phyloP scores from a whole-genome alignment of 768 basidiomycete species.

The Dioszegia crocea region DNA sequence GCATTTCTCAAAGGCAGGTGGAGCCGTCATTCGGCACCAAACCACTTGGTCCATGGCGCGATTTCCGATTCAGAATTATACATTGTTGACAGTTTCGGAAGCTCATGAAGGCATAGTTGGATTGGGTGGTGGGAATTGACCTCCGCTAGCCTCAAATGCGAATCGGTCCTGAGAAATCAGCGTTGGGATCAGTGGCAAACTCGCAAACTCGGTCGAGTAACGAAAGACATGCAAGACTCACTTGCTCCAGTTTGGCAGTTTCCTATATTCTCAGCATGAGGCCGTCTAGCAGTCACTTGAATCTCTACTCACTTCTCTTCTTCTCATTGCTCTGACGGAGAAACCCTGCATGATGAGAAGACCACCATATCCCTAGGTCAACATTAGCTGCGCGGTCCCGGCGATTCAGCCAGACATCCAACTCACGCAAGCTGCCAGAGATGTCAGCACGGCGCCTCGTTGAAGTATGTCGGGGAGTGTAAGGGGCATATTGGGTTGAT shows the following conservation, averaged over 20 bases:
- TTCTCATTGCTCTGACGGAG: slow-evolving; percentile 12
- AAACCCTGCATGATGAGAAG: slow-evolving; percentile 16
- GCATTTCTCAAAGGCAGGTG: too few species aligned
- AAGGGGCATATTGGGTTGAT: slow-evolving; percentile 2
- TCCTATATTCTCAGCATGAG: slow-evolving; percentile 3
- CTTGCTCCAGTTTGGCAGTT: slow-evolving; percentile 1
- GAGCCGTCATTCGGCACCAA: too few species aligned
- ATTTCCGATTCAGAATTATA: too few species aligned
- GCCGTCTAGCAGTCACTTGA: not conserved
- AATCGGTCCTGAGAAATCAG: slow-evolving; percentile 6
- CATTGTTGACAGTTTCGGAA: not conserved
- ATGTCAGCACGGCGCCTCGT: slow-evolving; percentile 15
- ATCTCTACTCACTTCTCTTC: slow-evolving; percentile 9
- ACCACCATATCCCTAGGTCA: slow-evolving; percentile 6
- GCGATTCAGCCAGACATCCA: not conserved
- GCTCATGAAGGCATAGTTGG: not conserved
- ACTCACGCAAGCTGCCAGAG: slow-evolving; percentile 16
- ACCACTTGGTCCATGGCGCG: not conserved
- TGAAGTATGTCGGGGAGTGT: slow-evolving; percentile 18
- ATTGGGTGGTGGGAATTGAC: slow-evolving; percentile 5
- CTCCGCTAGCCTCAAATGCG: slow-evolving; percentile 2
- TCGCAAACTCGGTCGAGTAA: not conserved
- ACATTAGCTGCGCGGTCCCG: too few species aligned
- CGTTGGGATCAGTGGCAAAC: not conserved
- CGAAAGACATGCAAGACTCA: not conserved